Conservation (phyloP, 805 yeast species). For the Millerozyma miso region DNA sequence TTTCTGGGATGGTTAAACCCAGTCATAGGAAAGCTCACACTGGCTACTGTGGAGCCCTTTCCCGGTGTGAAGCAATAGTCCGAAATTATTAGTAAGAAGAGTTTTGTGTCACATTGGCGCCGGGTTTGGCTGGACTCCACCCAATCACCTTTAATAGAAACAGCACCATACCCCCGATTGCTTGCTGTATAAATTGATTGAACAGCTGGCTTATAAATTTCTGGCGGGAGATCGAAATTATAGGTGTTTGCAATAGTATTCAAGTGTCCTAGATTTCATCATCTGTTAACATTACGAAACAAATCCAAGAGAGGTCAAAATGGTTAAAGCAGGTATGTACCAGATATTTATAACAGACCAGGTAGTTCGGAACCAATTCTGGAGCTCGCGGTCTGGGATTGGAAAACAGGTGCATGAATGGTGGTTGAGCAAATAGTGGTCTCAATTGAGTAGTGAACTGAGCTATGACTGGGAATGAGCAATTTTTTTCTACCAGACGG, state of each 20-base stretch:
- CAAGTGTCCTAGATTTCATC: too few relatives aligned
- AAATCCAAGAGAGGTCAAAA: too few relatives aligned
- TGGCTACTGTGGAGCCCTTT: too few relatives aligned
- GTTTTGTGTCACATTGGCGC: neutral
- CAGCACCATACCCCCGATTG: neutral
- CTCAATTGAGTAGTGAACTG: neutral
- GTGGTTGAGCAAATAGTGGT: neutral
- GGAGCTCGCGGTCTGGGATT: neutral
- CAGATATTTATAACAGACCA: neutral
- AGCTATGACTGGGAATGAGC: neutral
- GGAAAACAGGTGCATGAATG: neutral
- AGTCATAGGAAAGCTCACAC: too few relatives aligned
- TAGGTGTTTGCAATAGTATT: neutral
- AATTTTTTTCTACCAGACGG: neutral
- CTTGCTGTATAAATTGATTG: neutral
- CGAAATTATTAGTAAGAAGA: too few relatives aligned
- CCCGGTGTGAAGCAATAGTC: too few relatives aligned
- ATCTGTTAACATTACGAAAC: too few relatives aligned
- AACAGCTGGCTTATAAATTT: neutral
- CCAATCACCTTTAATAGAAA: neutral
- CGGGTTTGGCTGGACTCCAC: neutral
- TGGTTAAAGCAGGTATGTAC: slow-evolving; percentile 65
- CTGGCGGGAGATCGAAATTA: neutral
- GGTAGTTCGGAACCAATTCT: neutral
- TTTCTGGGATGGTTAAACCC: too few relatives aligned